A percentile compares a stretch with the other conserved stretches of the same genome.
phyloP scores from a whole-genome alignment of 192 early-diverging fungal genomes.

The Geranomyces variabilis region DNA sequence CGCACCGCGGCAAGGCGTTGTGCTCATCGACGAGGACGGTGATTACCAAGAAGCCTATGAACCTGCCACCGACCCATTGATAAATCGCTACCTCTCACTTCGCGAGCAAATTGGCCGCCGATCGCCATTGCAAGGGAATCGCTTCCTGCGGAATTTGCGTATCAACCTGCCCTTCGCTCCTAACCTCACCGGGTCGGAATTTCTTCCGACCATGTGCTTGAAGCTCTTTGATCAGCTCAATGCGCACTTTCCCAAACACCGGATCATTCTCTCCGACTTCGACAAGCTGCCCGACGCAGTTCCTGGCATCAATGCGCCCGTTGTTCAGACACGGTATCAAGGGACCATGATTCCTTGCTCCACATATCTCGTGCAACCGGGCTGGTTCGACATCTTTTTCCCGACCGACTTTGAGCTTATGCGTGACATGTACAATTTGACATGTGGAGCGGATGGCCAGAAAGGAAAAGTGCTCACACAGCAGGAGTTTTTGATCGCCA shows the following conservation, averaged over 20 bases:
- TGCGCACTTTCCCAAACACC: constrained; percentile 82
- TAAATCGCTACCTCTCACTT: constrained; percentile 68
- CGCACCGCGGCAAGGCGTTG: constrained; percentile 79
- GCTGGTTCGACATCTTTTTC: constrained; percentile 99
- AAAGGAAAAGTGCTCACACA: constrained; percentile 65
- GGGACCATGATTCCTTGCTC: constrained; percentile 92
- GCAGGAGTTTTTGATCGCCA: constrained; percentile 73
- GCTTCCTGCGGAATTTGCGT: constrained; percentile 58
- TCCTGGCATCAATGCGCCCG: constrained; percentile 80
- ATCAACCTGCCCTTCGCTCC: constrained; percentile 76
- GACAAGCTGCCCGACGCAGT: constrained; percentile 81
- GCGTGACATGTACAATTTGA: constrained; percentile 68
- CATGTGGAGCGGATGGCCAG: constrained; percentile 40
- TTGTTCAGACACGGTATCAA: constrained; percentile 91
- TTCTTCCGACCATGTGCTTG: constrained; percentile 81
- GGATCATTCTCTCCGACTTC: constrained; percentile 91
- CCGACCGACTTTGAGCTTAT: constrained; percentile 94
- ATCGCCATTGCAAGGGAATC: constrained; percentile 56
- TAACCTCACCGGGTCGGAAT: constrained; percentile 85
- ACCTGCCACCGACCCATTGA: constrained; percentile 74
- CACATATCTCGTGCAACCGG: constrained; percentile 96
- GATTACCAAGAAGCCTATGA: constrained; percentile 89
- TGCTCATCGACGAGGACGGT: constrained; percentile 77
- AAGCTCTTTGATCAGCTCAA: constrained; percentile 73
- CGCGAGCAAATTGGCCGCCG: constrained; percentile 63